Evolutionary conservation across 306 rosid species (phyloP).

Genomic region (Vigna trinervia): DNA sequence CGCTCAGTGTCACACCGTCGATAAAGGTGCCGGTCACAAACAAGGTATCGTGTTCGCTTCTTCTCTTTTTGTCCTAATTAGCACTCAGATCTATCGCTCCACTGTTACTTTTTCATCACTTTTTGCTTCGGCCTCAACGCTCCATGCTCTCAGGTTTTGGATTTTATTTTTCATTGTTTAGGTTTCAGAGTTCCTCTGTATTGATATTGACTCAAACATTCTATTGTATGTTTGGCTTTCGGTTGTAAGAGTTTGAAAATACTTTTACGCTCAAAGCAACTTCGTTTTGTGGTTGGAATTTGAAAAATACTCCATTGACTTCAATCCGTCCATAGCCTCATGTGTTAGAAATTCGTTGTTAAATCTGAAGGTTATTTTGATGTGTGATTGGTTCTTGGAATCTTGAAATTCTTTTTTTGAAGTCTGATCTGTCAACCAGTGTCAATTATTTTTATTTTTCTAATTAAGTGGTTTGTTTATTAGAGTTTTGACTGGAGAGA

Average conservation of each 20-base stretch:
- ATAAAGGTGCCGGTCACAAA: slow-evolving; percentile 88
- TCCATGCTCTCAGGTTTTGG: not conserved
- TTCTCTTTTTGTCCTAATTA: not conserved
- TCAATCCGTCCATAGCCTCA: no score
- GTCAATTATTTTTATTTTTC: not conserved
- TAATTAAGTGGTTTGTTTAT: not conserved
- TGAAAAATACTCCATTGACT: no score
- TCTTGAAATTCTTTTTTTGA: not conserved
- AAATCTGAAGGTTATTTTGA: not conserved
- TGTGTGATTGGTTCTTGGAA: not conserved
- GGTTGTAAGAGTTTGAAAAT: no score
- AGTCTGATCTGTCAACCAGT: not conserved
- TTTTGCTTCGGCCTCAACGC: not conserved
- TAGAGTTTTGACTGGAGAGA: not conserved
- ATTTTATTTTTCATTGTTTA: not conserved
- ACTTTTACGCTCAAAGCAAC: no score
- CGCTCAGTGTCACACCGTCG: slow-evolving; percentile 96
- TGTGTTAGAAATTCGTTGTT: not conserved
- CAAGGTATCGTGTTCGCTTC: slow-evolving; percentile 57
- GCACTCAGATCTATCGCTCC: slow-evolving; percentile 20
- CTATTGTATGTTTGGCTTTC: not conserved
- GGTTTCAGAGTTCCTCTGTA: not conserved
- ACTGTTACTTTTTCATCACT: not conserved
- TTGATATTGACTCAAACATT: not conserved
- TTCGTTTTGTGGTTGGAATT: no score